Percentiles rank a stretch among this genome's conserved stretches.
These are phyloP conservation scores for Colletotrichum lini DNA, from an alignment of 2,329 filamentous ascomycete species.

Conservation along the genomic window DNA sequence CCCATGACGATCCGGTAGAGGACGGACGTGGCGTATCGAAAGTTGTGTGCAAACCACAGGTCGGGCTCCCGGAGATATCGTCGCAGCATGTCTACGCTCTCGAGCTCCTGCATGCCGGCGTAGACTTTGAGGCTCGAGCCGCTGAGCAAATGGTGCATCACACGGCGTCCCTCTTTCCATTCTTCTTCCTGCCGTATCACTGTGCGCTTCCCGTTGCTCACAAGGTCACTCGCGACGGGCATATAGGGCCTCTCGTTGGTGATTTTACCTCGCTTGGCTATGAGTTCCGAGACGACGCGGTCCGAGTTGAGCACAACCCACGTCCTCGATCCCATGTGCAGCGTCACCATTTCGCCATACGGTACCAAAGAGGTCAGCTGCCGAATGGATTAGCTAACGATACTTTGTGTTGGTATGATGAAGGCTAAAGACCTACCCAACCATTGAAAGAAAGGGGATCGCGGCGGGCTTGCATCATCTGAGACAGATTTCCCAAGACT, in stretches of 20 bases:
- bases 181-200: conserved; percentile 51
- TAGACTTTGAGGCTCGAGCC: conserved; percentile 52
- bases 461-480: conserved; percentile 21
- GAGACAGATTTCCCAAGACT: conserved; percentile 8
- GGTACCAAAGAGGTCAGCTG: conserved; percentile 21
- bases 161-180: conserved; percentile 54
- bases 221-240: conserved; percentile 53
- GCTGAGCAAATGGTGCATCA: conserved; percentile 56
- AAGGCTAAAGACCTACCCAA: background rate
- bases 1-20: conserved; percentile 54
- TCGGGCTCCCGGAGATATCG: conserved; percentile 47
- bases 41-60: conserved; percentile 56
- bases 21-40: conserved; percentile 56
- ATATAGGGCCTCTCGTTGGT: conserved; percentile 46
- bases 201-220: conserved; percentile 52
- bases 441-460: conserved; percentile 9
- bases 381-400: too few relatives aligned
- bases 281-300: conserved; percentile 55
- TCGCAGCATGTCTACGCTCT: conserved; percentile 53
- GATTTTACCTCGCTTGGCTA: conserved; percentile 53
- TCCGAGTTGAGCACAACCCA: conserved; percentile 60
- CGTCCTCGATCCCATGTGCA: conserved; percentile 53
- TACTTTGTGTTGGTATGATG: too few relatives aligned
- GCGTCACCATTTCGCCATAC: conserved; percentile 49
- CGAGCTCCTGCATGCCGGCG: conserved; percentile 52